Evolutionary conservation across 768 basidiomycete species (phyloP).

Genomic region (Tylopilus balloui): DNA sequence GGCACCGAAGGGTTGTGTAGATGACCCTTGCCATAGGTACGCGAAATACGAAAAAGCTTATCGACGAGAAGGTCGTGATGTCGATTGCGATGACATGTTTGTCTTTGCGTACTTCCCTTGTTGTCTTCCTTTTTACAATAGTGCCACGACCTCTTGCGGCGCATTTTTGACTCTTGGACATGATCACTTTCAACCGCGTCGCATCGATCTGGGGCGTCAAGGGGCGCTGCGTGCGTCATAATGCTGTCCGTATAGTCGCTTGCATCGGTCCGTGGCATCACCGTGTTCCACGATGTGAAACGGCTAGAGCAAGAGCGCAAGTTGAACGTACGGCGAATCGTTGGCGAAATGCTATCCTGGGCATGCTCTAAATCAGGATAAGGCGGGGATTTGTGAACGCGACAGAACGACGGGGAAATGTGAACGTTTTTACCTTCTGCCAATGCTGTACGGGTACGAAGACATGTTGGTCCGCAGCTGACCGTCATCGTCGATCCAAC

Average conservation of each 20-base stretch:
- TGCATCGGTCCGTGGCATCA: conserved; percentile 48
- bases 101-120: too few relatives aligned
- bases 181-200: conserved; percentile 7
- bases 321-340: conserved; percentile 53
- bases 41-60: too few relatives aligned
- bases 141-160: too few relatives aligned
- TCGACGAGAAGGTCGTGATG: too few relatives aligned
- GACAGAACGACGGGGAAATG: background rate
- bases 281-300: conserved; percentile 50
- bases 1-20: too few relatives aligned
- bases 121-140: too few relatives aligned
- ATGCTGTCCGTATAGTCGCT: conserved; percentile 14
- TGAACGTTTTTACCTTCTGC: conserved; percentile 34
- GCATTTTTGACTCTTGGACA: conserved; percentile 4
- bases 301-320: conserved; percentile 59
- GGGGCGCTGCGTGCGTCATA: conserved; percentile 46
- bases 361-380: conserved; percentile 40
- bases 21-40: too few relatives aligned
- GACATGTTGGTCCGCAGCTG: conserved; percentile 41
- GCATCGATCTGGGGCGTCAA: conserved; percentile 42
- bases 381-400: background rate
- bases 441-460: conserved; percentile 49
- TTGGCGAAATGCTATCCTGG: conserved; percentile 52
- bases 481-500: conserved; percentile 46
- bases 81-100: too few relatives aligned